phyloP scores from a whole-genome alignment of 495 filamentous ascomycete species.

The Aspergillus heteromorphus region DNA sequence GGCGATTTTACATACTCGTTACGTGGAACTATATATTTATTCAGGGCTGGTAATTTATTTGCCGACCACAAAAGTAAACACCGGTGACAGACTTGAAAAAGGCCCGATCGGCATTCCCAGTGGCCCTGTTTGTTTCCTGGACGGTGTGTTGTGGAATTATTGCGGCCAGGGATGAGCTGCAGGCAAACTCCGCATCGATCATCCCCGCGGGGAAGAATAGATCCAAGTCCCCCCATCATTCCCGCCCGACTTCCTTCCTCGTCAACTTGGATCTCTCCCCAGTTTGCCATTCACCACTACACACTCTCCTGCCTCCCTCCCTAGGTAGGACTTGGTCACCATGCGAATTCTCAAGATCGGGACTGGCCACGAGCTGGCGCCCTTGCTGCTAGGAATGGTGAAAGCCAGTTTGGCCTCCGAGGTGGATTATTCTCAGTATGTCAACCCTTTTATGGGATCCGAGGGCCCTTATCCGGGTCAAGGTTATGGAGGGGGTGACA shows the following conservation, averaged over 20 bases:
- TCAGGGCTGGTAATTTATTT: too few relatives aligned
- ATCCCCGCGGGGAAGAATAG: background rate
- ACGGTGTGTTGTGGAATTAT: background rate
- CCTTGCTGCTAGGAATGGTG: background rate
- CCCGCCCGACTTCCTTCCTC: background rate
- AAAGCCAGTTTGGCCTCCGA: slow-evolving; percentile 2
- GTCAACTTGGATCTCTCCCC: background rate
- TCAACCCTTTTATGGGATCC: slow-evolving; percentile 36
- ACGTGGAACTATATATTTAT: too few relatives aligned
- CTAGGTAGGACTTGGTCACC: background rate
- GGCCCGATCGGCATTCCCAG: background rate
- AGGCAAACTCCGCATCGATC: background rate
- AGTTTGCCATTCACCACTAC: background rate
- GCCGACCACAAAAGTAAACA: too few relatives aligned
- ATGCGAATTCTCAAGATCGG: slow-evolving; percentile 3
- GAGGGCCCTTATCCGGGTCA: slow-evolving; percentile 29
- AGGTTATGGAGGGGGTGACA: slow-evolving; percentile 53
- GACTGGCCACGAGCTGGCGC: background rate
- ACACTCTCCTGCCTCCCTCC: too few relatives aligned
- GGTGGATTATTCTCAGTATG: slow-evolving; percentile 43
- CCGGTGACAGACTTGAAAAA: background rate
- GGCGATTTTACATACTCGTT: too few relatives aligned
- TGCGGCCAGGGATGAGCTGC: background rate
- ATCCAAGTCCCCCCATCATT: background rate
- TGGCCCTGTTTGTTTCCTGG: background rate